These are phyloP conservation scores for Rickenella mellea DNA, from an alignment of 768 basidiomycete species.

Conservation along the genomic window DNA sequence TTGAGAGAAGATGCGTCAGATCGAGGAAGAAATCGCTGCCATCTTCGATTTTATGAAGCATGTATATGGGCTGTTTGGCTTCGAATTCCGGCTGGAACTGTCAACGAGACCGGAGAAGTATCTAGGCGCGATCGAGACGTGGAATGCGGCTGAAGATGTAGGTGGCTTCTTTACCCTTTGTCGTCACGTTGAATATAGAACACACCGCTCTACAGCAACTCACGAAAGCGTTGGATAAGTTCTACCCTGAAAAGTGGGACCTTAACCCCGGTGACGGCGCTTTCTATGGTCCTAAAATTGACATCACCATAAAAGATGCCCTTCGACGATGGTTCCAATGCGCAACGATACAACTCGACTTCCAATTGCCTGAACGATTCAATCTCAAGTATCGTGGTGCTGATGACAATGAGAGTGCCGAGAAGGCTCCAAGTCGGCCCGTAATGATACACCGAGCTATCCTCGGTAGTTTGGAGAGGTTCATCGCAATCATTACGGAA, in stretches of 20 bases:
- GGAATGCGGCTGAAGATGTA: conserved; percentile 83
- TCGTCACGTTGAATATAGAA: background rate
- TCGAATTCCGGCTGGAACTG: conserved; percentile 87
- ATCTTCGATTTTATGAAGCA: conserved; percentile 94
- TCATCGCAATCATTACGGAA: conserved; percentile 95
- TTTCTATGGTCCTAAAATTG: conserved; percentile 99
- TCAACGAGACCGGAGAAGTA: conserved; percentile 95
- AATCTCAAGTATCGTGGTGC: conserved; percentile 84
- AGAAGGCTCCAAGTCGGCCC: conserved; percentile 58
- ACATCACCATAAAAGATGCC: conserved; percentile 93
- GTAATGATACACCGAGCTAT: conserved; percentile 99
- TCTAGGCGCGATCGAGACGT: conserved; percentile 81
- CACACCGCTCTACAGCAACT: conserved; percentile 51
- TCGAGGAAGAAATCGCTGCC: conserved; percentile 76
- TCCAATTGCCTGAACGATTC: conserved; percentile 95
- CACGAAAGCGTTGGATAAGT: conserved; percentile 70
- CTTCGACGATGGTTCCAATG: conserved; percentile 93
- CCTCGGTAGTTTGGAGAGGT: conserved; percentile 86
- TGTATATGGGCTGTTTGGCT: conserved; percentile 90
- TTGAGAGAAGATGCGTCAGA: conserved; percentile 30
- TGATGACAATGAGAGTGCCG: conserved; percentile 48
- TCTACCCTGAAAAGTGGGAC: conserved; percentile 84
- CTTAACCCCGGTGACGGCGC: conserved; percentile 95
- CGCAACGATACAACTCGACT: conserved; percentile 97
- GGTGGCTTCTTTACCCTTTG: conserved; percentile 11